Evolutionary conservation across 257 asterid genomes (phyloP), one percentile per base, ranked within the genome.

Genomic region (Nicotiana undulata): DNA sequence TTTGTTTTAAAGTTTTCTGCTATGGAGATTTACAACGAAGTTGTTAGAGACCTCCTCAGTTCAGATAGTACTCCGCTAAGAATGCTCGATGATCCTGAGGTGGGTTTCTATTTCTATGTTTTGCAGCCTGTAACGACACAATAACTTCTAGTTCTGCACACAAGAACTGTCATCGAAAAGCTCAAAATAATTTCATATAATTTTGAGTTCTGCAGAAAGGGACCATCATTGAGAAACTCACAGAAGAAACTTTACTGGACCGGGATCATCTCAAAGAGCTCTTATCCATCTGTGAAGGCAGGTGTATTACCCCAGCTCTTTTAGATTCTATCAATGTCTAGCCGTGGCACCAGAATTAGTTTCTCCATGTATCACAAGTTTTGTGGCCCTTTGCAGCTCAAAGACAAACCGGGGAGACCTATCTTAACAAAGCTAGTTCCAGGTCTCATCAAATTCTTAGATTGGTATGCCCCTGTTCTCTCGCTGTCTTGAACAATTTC

Each of bases 391-490:
- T 76, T 65, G 75, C 86, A 96, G 99, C 94, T 9, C 98, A 91
- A 85, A 90, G 99, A 85, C 94, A 92, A 86, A 85, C 90, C 84
- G 98, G 97, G 55, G 99, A 94, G 89, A 96, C 99, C 44, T 90
- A 90, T 77, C 85, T 96, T 89, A 96, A 96, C 83, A 97, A 94
- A 84, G 85, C 92, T 66, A 96, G 99, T 87, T 96, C 99, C 49
- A 96, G 99, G 86, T 96, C 99, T 77, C 99, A 96, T 90, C 99
- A 96, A 86, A 96, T 96, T 82, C 99, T 96, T 83, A 93, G 97
- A 89, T 80, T 96, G 98, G 99, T 96, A 85, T 49, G 89, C 81
- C 40, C 44, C 10, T 37, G 46, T 28, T 81, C 76, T 49, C 16
- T 63, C 68, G 37, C 46, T 79, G n/a, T 44, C 61, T 16, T 61